Evolutionary conservation across 225 moss, liverwort and hornwort species (phyloP).

Genomic region (Straminergon stramineum): DNA sequence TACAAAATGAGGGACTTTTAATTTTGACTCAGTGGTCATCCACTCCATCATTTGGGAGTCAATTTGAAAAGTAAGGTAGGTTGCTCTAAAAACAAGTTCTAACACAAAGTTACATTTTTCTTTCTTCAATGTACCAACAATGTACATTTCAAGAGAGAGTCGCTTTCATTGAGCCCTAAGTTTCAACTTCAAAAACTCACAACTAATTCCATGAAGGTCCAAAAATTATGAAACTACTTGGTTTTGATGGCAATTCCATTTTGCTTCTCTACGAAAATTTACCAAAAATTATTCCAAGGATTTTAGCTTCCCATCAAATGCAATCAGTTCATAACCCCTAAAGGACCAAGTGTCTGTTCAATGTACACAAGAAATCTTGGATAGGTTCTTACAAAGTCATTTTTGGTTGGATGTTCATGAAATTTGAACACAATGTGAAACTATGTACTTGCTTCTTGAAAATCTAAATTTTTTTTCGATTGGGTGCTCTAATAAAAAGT

Average conservation of each 20-base stretch:
- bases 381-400: too few species aligned
- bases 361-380: too few species aligned
- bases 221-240: background rate
- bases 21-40: background rate
- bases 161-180: rapidly evolving
- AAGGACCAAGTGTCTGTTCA: too few species aligned
- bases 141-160: background rate
- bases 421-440: too few species aligned
- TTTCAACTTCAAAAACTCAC: background rate
- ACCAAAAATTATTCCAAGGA: background rate
- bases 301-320: background rate
- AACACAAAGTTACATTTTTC: rapidly evolving
- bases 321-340: background rate
- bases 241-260: background rate
- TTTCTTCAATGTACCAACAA: background rate
- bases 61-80: rapidly evolving
- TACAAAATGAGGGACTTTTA: too few species aligned
- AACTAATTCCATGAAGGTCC: background rate
- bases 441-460: too few species aligned
- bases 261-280: background rate
- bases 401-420: too few species aligned
- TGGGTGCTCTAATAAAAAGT: too few species aligned
- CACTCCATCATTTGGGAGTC: rapidly evolving
- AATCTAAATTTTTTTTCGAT: too few species aligned
- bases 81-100: rapidly evolving